A percentile compares a stretch with the other conserved stretches of the same genome.
Evolutionary conservation across 2,329 filamentous ascomycete species (phyloP).

Genomic region (Rhytidhysteron rufulum): DNA sequence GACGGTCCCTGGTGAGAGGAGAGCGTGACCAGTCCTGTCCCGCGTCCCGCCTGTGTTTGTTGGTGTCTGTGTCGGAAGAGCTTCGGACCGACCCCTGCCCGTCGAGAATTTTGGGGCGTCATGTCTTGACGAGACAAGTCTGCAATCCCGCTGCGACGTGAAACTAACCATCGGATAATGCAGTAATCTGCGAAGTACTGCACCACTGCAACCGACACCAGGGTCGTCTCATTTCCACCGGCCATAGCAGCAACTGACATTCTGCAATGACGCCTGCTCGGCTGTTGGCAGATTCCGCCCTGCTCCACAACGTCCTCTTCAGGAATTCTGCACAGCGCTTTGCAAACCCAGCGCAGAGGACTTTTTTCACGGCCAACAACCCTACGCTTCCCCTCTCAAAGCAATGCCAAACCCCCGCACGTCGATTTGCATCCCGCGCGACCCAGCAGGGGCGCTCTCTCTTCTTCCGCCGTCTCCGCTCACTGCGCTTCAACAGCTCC

Average conservation of each 20-base stretch:
- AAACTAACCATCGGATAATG: conserved; percentile 1
- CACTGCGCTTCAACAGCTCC: conserved; percentile 36
- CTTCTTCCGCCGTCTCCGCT: conserved; percentile 24
- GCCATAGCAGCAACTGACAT: neutral
- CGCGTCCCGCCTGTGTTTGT: no score
- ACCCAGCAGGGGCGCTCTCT: conserved; percentile 16
- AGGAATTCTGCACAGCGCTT: conserved; percentile 10
- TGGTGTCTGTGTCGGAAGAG: conserved; percentile 1
- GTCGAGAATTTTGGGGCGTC: conserved; percentile 1
- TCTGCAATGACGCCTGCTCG: conserved; percentile 18
- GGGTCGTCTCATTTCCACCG: conserved; percentile 1
- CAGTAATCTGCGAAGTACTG: conserved; percentile 9
- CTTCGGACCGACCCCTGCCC: conserved; percentile 5
- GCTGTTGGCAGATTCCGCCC: conserved; percentile 20
- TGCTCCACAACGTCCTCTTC: conserved; percentile 12
- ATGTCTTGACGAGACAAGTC: no score
- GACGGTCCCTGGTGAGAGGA: no score
- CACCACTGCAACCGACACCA: conserved; percentile 5
- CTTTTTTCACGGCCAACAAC: conserved; percentile 24
- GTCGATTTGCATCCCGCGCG: conserved; percentile 13
- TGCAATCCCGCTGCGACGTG: no score
- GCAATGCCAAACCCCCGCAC: conserved; percentile 9
- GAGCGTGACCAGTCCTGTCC: no score
- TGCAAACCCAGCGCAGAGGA: conserved; percentile 15
- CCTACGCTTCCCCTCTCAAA: conserved; percentile 4